Conservation (phyloP, 495 filamentous ascomycete genomes). For the Penicillium atrosanguineum region DNA sequence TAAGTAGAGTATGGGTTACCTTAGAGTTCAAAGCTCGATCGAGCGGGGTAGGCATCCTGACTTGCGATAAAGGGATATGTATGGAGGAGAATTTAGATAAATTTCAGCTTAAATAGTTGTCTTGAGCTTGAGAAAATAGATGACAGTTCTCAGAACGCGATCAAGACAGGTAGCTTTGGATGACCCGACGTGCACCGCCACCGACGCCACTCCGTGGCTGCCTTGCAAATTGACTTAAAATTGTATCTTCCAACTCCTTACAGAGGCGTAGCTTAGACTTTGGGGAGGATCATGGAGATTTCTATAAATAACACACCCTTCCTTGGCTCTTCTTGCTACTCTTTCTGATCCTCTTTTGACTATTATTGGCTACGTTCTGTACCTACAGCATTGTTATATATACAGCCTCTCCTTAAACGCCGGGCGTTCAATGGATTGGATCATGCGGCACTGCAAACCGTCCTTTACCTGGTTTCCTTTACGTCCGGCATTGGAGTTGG, state of each 20-base stretch:
- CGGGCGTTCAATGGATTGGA: not conserved
- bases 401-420: not conserved
- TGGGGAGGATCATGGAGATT: not conserved
- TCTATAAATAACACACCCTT: not conserved
- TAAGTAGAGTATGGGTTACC: slow-evolving; percentile 43
- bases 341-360: not conserved
- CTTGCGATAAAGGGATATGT: not conserved
- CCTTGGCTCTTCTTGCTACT: not conserved
- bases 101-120: not conserved
- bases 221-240: not conserved
- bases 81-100: not conserved
- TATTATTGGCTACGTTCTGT: not conserved
- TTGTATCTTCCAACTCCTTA: not conserved
- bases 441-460: slow-evolving; percentile 9
- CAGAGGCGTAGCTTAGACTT: not conserved
- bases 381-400: not conserved
- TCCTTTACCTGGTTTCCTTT: slow-evolving; percentile 14
- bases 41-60: slow-evolving; percentile 64
- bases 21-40: slow-evolving; percentile 78
- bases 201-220: slow-evolving; percentile 10
- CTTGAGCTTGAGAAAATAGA: not conserved
- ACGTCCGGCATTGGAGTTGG: slow-evolving; percentile 15
- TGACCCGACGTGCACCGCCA: slow-evolving; percentile 18
- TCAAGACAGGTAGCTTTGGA: slow-evolving; percentile 8
- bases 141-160: not conserved